phyloP scores from a whole-genome alignment of 306 rosid genomes.

The Dryas octopetala region DNA sequence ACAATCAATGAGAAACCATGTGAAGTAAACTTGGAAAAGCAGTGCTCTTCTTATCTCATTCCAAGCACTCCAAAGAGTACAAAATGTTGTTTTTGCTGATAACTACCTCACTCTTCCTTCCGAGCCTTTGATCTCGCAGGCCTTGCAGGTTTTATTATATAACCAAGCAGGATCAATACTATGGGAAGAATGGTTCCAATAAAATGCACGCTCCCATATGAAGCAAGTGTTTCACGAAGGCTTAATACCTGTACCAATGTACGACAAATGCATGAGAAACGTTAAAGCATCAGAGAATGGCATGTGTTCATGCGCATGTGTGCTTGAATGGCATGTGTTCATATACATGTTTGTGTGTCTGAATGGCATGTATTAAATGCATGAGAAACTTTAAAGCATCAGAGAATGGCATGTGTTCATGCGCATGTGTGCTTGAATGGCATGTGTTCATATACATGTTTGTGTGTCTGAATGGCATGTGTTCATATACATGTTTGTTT shows the following conservation, averaged over 20 bases:
- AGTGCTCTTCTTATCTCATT: constrained; percentile 28
- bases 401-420: too few species aligned
- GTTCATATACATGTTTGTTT: neutral
- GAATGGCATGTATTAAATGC: neutral
- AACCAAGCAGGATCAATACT: constrained; percentile 55
- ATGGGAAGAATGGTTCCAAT: constrained; percentile 79
- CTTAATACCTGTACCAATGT: constrained; percentile 66
- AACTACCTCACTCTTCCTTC: constrained; percentile 59
- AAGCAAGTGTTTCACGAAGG: constrained; percentile 77
- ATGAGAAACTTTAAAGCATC: too few species aligned
- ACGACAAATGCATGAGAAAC: constrained; percentile 30
- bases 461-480: neutral
- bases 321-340: neutral
- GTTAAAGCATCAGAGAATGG: constrained; percentile 11
- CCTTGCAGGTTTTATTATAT: constrained; percentile 68
- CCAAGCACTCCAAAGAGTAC: constrained; percentile 30
- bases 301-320: neutral
- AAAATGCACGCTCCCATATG: constrained; percentile 79
- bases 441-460: neutral
- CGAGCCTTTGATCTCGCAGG: constrained; percentile 59
- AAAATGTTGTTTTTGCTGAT: constrained; percentile 13
- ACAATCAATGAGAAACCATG: constrained; percentile 17
- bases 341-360: neutral
- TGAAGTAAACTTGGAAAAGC: constrained; percentile 25
- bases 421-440: neutral